Conservation (phyloP, 306 rosid genomes). For the Canavalia ensiformis region DNA sequence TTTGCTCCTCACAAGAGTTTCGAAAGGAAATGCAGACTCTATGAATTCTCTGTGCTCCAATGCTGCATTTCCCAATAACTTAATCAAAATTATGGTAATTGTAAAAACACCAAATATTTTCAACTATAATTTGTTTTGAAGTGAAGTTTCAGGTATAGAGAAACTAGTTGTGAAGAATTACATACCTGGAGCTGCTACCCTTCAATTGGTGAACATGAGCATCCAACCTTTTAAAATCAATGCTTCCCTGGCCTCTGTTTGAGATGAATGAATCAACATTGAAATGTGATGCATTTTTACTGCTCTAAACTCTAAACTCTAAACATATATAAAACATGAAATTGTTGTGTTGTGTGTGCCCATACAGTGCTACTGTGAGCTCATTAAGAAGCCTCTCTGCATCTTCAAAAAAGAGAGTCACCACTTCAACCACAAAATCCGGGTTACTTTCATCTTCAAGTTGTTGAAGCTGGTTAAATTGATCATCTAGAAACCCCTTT, state of each 20-base stretch:
- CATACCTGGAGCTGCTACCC: conserved; percentile 95
- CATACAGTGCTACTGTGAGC: conserved; percentile 70
- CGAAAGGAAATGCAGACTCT: conserved; percentile 69
- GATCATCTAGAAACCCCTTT: conserved; percentile 82
- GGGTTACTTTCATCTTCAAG: conserved; percentile 93
- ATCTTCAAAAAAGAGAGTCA: conserved; percentile 79
- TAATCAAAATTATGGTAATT: conserved; percentile 24
- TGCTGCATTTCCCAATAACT: conserved; percentile 59
- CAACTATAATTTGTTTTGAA: not conserved
- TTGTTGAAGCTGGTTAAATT: conserved; percentile 73
- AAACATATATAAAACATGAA: not conserved
- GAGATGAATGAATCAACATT: conserved; percentile 11
- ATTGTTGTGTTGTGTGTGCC: not conserved
- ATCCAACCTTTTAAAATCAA: conserved; percentile 76
- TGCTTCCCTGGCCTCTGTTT: conserved; percentile 61
- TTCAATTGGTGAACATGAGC: conserved; percentile 88
- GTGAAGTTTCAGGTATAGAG: not conserved
- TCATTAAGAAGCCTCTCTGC: conserved; percentile 77
- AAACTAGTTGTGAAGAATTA: not conserved
- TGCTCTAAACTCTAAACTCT: not conserved
- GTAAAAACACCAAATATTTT: not conserved
- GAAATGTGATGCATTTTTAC: not conserved
- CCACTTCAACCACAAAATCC: conserved; percentile 82
- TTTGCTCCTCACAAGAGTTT: conserved; percentile 62
- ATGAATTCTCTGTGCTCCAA: conserved; percentile 89